Evolutionary conservation across 2,329 filamentous ascomycete species (phyloP).

Genomic region (Sarocladiaceae sp.): DNA sequence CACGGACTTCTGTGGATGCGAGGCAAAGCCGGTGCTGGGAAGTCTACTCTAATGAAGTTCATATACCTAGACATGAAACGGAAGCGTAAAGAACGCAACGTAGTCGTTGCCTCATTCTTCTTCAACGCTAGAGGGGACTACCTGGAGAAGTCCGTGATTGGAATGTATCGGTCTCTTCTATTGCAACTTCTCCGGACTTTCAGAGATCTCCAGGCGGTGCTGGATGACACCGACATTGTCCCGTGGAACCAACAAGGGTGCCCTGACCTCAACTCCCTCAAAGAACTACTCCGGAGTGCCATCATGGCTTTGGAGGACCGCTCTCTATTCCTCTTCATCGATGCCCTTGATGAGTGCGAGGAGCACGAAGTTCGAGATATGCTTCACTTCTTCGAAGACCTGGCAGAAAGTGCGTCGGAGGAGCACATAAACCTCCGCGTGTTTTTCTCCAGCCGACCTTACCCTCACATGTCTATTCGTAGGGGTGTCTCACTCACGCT

Average conservation of each 20-base stretch:
- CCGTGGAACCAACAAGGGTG: background rate
- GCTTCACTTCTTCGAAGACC: constrained; percentile 34
- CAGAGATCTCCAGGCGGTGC: constrained; percentile 26
- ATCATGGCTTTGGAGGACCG: constrained; percentile 9
- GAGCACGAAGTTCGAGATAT: constrained; percentile 24
- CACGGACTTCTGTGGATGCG: constrained; percentile 42
- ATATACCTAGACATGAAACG: constrained; percentile 16
- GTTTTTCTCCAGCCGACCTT: constrained; percentile 41
- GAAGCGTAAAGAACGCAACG: constrained; percentile 3
- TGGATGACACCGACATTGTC: constrained; percentile 19
- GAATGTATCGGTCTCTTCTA: constrained; percentile 48
- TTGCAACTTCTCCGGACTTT: constrained; percentile 36
- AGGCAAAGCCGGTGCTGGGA: constrained; percentile 41
- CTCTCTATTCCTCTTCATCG: constrained; percentile 13
- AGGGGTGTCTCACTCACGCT: constrained; percentile 21
- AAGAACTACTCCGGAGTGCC: constrained; percentile 10
- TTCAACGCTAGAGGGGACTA: constrained; percentile 41
- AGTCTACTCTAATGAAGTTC: constrained; percentile 44
- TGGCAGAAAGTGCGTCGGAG: constrained; percentile 24
- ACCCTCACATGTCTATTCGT: constrained; percentile 32
- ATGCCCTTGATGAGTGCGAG: constrained; percentile 18
- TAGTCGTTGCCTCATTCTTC: constrained; percentile 38
- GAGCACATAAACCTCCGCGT: constrained; percentile 21
- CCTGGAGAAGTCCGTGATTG: constrained; percentile 39
- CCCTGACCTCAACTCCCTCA: constrained; percentile 8